These are phyloP conservation scores for Gelatoporia subvermispora DNA, from an alignment of 768 basidiomycete genomes.

Conservation along the genomic window DNA sequence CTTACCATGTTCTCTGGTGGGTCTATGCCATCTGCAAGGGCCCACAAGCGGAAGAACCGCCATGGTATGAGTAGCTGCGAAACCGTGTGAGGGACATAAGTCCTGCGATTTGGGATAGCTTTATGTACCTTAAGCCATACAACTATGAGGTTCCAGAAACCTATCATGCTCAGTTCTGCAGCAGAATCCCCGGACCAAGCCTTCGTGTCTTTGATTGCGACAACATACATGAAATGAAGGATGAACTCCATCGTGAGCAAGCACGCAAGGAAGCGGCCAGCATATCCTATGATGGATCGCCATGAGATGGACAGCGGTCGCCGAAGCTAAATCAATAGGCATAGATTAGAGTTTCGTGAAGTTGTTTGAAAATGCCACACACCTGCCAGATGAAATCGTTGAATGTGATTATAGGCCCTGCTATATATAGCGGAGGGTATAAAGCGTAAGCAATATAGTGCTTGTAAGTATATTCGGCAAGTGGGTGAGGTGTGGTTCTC, in stretches of 20 bases:
- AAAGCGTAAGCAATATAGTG: conserved; percentile 84
- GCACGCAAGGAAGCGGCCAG: conserved; percentile 63
- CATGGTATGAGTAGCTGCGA: conserved; percentile 84
- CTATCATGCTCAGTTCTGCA: conserved; percentile 83
- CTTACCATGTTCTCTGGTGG: conserved; percentile 98
- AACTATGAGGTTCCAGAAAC: conserved; percentile 94
- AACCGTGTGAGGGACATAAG: background rate
- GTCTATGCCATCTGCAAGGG: conserved; percentile 81
- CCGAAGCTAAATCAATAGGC: conserved; percentile 43
- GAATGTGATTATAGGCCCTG: conserved; percentile 93
- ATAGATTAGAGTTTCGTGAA: no score
- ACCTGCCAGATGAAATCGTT: conserved; percentile 97
- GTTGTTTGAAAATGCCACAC: conserved; percentile 12
- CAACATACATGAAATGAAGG: conserved; percentile 93
- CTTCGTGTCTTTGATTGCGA: conserved; percentile 87
- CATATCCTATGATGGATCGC: conserved; percentile 46
- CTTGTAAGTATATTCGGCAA: conserved; percentile 55
- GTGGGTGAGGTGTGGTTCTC: conserved; percentile 53
- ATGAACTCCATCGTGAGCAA: conserved; percentile 86
- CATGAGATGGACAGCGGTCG: conserved; percentile 44
- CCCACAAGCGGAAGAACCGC: conserved; percentile 97
- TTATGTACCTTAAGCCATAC: conserved; percentile 89
- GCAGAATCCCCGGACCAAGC: conserved; percentile 80
- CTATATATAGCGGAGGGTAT: conserved; percentile 93
- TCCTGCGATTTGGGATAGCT: background rate